Base-by-base conservation (phyloP, 176 grass and related monocot genomes). In the Carex littledalei region DNA sequence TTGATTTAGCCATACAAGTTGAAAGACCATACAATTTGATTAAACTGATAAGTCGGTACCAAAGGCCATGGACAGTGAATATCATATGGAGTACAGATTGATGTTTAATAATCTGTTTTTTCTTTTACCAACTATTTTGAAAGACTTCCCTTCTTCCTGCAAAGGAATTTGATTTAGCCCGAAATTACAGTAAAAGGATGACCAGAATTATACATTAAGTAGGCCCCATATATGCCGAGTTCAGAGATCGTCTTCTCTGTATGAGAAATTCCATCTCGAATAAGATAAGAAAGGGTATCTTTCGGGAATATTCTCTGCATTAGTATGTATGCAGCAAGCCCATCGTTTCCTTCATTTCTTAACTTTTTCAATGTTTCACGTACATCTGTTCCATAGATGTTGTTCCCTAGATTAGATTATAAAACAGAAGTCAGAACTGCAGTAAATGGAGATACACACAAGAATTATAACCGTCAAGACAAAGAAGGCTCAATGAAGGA, bases 241-340 rank as follows among this genome's bases (percentile, higher is more conserved):
- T 98, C 95, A 55, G 92, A 98, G 69, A 98, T 93, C 18, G 91
- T 91, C 79, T 94, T 85, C 55, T 93, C 95, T 58, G 79, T 88
- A 85, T 91, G 88, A 55, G 86, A 94, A 68, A 90, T 70, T 50
- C 95, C 95, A 4, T 89, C 92, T 32, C 91, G 89, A 31, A 98
- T 87, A 49, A 98, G 85, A 71, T 88, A 90, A 84, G 89, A 78
- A 89, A 86, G 85, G 75, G 88, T 89, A 56, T 91, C 84, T 89
- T 66, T 89, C 22, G 92, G 95, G 41, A 93, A 98, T 83, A 98
- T 98, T 49, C 95, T 89, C 81, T 98, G 95, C 95, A 98, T 98
- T 81, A 98, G 67, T 87, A 98, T 98, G 77, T 91, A 98, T 8
- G 92, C 92, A 22, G 89, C 92, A 93, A 98, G 88, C 74, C 87